A percentile compares a stretch with the other conserved stretches of the same genome.
Evolutionary conservation across 805 yeast genomes (phyloP).

Genomic region (Wickerhamomyces chaumierensis): DNA sequence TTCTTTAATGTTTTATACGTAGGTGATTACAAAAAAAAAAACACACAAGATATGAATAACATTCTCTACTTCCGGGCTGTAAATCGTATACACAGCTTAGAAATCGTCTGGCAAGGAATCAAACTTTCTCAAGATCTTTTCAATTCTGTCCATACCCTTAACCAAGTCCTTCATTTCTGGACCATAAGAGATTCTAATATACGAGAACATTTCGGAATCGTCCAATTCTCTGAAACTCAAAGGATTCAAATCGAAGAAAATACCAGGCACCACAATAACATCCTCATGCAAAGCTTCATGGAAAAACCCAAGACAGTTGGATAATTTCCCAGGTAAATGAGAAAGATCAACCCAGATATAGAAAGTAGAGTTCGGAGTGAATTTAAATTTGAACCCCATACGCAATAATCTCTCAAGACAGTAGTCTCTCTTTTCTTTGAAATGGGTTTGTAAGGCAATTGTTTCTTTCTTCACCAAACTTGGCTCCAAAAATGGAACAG

Average conservation of each 20-base stretch:
- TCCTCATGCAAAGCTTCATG: constrained; percentile 51
- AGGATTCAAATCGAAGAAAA: constrained; percentile 50
- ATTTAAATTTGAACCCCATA: constrained; percentile 43
- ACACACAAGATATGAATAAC: no score
- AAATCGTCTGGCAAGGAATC: constrained; percentile 26
- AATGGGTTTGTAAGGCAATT: constrained; percentile 46
- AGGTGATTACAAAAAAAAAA: no score
- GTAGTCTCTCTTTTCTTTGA: constrained; percentile 46
- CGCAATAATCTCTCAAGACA: constrained; percentile 33
- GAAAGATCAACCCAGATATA: constrained; percentile 48
- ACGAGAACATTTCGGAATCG: constrained; percentile 50
- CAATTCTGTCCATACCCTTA: constrained; percentile 51
- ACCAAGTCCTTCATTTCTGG: constrained; percentile 41
- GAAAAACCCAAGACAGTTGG: constrained; percentile 50
- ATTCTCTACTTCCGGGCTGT: no score
- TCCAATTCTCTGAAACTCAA: constrained; percentile 33
- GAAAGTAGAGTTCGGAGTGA: constrained; percentile 46
- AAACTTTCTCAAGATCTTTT: constrained; percentile 32
- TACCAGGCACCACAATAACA: constrained; percentile 52
- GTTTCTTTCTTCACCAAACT: constrained; percentile 36
- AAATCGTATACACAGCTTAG: background rate
- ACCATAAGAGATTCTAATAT: constrained; percentile 48
- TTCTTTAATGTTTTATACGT: no score
- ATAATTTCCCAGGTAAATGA: constrained; percentile 43
- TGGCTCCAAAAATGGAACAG: constrained; percentile 44